Evolutionary conservation across 805 yeast species (phyloP).

Genomic region (Yamadazyma paraphyllophila): DNA sequence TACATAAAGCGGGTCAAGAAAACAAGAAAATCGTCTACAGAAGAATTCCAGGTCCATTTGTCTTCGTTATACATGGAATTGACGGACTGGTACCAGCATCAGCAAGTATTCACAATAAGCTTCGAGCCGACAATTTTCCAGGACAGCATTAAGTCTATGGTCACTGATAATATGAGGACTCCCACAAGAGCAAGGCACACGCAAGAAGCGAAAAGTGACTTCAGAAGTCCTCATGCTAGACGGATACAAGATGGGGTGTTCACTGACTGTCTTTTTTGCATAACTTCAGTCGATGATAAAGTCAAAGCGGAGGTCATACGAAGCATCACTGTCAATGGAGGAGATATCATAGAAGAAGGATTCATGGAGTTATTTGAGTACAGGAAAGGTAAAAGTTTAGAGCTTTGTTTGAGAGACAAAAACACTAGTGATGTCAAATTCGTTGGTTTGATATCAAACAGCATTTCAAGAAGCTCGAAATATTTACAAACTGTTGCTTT

Average conservation of each 20-base stretch:
- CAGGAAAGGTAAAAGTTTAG: conserved; percentile 6
- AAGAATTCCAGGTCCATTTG: conserved; percentile 25
- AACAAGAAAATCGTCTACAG: conserved; percentile 11
- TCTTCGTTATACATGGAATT: conserved; percentile 38
- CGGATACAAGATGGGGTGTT: conserved; percentile 1
- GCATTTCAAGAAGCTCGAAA: conserved; percentile 64
- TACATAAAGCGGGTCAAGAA: conserved; percentile 19
- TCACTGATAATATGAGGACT: conserved; percentile 11
- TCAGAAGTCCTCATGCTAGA: not conserved
- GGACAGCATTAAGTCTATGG: conserved; percentile 11
- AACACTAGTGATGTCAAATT: conserved; percentile 37
- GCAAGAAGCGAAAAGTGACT: conserved; percentile 4
- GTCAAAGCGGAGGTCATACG: conserved; percentile 7
- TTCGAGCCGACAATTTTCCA: conserved; percentile 19
- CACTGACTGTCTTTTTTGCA: conserved; percentile 29
- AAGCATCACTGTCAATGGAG: conserved; percentile 14
- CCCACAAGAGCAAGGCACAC: conserved; percentile 15
- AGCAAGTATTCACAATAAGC: conserved; percentile 25
- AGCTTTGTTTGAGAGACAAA: conserved; percentile 5
- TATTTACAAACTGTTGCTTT: conserved; percentile 74
- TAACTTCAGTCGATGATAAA: conserved; percentile 33
- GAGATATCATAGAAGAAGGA: conserved; percentile 36
- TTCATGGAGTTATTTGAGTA: conserved; percentile 28
- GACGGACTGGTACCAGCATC: conserved; percentile 38
- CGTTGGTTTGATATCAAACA: conserved; percentile 64